A percentile compares a stretch with the other conserved stretches of the same genome.
phyloP scores from a whole-genome alignment of 2,329 filamentous ascomycete genomes.

The Calycina herbarum region DNA sequence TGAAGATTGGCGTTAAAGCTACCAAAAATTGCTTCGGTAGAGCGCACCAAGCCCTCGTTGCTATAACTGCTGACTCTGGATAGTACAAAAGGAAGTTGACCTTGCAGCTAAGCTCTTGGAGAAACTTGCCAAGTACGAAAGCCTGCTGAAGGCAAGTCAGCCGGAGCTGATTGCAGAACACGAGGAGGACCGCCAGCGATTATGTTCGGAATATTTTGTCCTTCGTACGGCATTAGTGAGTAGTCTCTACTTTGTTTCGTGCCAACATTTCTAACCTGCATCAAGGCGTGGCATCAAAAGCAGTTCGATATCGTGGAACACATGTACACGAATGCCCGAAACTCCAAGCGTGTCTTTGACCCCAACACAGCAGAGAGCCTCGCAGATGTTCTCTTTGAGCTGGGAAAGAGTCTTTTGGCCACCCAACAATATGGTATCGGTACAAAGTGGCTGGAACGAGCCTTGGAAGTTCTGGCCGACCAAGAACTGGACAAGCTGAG shows the following conservation, averaged over 20 bases:
- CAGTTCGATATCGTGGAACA: conserved; percentile 76
- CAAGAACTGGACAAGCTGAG: conserved; percentile 58
- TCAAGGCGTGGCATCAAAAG: conserved; percentile 71
- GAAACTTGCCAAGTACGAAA: conserved; percentile 59
- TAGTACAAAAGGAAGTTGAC: conserved; percentile 47
- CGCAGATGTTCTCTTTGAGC: conserved; percentile 68
- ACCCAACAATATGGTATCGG: conserved; percentile 57
- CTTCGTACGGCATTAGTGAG: conserved; percentile 55
- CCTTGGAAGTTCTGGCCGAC: conserved; percentile 57
- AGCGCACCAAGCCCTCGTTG: not conserved
- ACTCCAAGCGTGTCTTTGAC: conserved; percentile 44
- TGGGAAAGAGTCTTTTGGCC: conserved; percentile 61
- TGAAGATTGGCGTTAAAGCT: conserved; percentile 68
- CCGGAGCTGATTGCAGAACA: conserved; percentile 27
- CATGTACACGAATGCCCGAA: conserved; percentile 64
- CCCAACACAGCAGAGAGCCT: conserved; percentile 57
- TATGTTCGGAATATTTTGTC: conserved; percentile 38
- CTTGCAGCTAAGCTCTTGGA: conserved; percentile 63
- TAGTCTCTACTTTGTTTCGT: not conserved
- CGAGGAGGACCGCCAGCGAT: conserved; percentile 34
- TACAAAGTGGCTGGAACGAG: conserved; percentile 71
- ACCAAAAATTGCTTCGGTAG: conserved; percentile 62
- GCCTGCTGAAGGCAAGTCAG: conserved; percentile 39
- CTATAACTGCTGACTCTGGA: conserved; percentile 13
- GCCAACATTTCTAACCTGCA: conserved; percentile 28